These are phyloP conservation scores for Neophaeococcomyces aloes DNA, from an alignment of 2,329 filamentous ascomycete species.

Conservation along the genomic window DNA sequence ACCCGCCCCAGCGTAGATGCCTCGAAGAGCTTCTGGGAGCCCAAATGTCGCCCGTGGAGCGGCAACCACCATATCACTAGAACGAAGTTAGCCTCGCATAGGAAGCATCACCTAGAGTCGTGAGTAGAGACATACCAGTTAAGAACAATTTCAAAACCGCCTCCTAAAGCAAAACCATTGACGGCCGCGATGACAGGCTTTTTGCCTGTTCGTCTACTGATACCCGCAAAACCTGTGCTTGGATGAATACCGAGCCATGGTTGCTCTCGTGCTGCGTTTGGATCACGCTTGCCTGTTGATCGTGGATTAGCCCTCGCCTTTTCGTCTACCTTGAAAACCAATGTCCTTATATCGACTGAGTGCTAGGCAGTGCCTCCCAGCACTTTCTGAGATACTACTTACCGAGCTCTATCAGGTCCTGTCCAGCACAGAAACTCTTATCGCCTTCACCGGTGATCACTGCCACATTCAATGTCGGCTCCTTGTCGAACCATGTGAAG, in stretches of 20 bases:
- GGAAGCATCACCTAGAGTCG: background rate
- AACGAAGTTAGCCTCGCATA: constrained; percentile 47
- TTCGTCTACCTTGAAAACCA: background rate
- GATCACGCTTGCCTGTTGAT: constrained; percentile 5
- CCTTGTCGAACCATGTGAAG: constrained; percentile 37
- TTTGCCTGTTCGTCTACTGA: constrained; percentile 50
- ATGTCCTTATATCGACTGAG: too few species aligned
- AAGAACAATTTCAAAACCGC: constrained; percentile 58
- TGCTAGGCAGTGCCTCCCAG: too few species aligned
- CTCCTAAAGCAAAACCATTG: constrained; percentile 64
- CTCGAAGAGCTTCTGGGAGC: constrained; percentile 60
- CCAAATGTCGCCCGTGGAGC: constrained; percentile 48
- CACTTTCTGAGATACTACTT: constrained; percentile 8
- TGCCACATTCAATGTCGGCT: constrained; percentile 33
- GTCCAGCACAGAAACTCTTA: constrained; percentile 37
- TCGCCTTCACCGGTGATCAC: constrained; percentile 35
- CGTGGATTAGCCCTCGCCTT: background rate
- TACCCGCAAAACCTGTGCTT: constrained; percentile 31
- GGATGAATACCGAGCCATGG: constrained; percentile 21
- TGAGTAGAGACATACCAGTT: constrained; percentile 18
- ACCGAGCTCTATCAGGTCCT: constrained; percentile 35
- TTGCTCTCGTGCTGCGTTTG: constrained; percentile 7
- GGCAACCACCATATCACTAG: constrained; percentile 56
- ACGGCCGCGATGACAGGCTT: constrained; percentile 70
- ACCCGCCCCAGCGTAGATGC: constrained; percentile 61